Conservation (phyloP, 345 rosid species). For the Ceriops decandra region DNA sequence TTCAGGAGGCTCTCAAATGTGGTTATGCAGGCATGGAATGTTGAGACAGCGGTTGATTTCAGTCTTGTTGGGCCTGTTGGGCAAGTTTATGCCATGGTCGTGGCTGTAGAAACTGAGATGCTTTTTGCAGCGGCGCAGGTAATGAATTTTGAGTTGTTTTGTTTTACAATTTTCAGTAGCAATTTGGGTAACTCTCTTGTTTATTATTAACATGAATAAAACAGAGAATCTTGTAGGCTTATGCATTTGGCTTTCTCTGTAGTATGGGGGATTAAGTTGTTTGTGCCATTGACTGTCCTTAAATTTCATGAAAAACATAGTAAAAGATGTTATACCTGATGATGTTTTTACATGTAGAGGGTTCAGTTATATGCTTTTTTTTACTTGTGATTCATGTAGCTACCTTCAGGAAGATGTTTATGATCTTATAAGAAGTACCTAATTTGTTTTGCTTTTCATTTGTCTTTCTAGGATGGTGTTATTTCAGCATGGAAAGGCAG, state of each 20-base stretch:
- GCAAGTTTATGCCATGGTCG: conserved; percentile 42
- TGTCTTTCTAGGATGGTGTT: conserved; percentile 38
- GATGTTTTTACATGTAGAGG: neutral
- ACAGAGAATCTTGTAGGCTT: neutral
- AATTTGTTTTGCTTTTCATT: neutral
- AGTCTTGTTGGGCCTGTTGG: conserved; percentile 43
- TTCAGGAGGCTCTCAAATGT: neutral
- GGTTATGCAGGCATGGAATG: conserved; percentile 46
- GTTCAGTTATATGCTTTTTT: too few species aligned
- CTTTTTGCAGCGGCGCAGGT: conserved; percentile 65
- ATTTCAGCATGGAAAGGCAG: conserved; percentile 48
- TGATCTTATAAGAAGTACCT: neutral
- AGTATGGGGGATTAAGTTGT: neutral
- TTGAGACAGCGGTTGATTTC: conserved; percentile 30
- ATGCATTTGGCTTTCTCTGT: neutral
- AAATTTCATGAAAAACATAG: neutral
- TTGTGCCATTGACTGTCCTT: neutral
- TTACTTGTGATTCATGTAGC: too few species aligned
- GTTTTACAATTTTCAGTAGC: neutral
- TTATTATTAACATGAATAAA: neutral
- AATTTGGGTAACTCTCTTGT: neutral
- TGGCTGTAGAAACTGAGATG: conserved; percentile 27
- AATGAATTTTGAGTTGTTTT: conserved; percentile 2
- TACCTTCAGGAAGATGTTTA: neutral
- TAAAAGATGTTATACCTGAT: neutral